These are phyloP conservation scores for Vitis hybrid DNA, from an alignment of 177 flowering plant species.

Conservation along the genomic window DNA sequence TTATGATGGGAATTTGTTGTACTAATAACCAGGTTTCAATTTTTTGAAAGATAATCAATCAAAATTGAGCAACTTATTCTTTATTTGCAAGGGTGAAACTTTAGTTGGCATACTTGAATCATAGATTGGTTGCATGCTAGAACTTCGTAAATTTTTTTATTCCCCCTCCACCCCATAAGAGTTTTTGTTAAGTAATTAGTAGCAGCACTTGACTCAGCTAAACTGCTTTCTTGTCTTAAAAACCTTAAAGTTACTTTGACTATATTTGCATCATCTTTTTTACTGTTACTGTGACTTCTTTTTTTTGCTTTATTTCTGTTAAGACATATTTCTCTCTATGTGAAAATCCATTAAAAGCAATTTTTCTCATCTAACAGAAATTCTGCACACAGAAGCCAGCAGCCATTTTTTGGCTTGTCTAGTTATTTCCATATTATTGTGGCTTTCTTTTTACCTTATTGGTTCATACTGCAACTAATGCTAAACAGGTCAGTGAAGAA, in stretches of 20 bases:
- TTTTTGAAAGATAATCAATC: not conserved
- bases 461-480: slow-evolving; percentile 2
- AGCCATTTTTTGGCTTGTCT: no score
- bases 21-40: not conserved
- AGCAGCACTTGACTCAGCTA: no score
- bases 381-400: not conserved
- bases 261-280: no score
- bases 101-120: not conserved
- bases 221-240: no score
- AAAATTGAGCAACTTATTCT: not conserved
- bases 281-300: no score
- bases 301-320: not conserved
- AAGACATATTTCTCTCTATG: not conserved
- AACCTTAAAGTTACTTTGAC: no score
- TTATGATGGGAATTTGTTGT: not conserved
- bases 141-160: no score
- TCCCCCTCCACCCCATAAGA: no score
- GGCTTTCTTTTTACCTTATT: not conserved
- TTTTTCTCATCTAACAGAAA: not conserved
- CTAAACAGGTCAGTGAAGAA: slow-evolving; percentile 71
- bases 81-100: not conserved
- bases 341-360: not conserved
- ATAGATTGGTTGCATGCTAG: not conserved
- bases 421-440: not conserved
- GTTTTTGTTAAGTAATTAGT: no score